phyloP scores from a whole-genome alignment of 768 basidiomycete species.

The Collybia nuda region DNA sequence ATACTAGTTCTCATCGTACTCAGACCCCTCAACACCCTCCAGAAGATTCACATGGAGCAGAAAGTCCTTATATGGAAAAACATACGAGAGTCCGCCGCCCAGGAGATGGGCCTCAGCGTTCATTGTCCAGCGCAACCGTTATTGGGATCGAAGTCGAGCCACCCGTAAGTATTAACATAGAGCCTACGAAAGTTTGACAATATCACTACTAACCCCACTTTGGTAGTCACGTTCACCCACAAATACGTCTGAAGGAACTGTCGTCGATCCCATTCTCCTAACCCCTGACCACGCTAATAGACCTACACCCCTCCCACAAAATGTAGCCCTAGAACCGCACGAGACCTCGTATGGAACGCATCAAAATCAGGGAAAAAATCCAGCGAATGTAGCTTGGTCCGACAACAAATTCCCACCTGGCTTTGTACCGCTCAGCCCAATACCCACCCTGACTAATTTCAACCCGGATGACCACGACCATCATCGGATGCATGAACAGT shows the following conservation, averaged over 20 bases:
- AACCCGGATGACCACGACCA: constrained; percentile 3
- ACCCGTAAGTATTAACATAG: constrained; percentile 32
- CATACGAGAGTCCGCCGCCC: constrained; percentile 10
- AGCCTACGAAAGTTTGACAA: background rate
- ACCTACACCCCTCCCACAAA: constrained; percentile 13
- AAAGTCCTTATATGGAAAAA: background rate
- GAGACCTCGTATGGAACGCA: constrained; percentile 1
- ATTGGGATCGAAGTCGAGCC: constrained; percentile 45
- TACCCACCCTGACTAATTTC: constrained; percentile 11
- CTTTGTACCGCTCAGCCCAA: constrained; percentile 38
- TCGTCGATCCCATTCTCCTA: constrained; percentile 38
- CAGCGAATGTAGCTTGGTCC: constrained; percentile 21
- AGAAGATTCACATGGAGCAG: background rate
- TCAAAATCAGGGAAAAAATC: constrained; percentile 6
- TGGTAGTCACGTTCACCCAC: constrained; percentile 40
- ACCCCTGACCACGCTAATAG: constrained; percentile 40
- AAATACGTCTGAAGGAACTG: constrained; percentile 26
- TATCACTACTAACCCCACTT: background rate
- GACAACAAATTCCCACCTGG: constrained; percentile 34
- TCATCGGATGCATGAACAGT: background rate
- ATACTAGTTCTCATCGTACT: background rate
- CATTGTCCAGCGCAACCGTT: constrained; percentile 31
- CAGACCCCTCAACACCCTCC: background rate
- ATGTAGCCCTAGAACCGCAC: constrained; percentile 6
- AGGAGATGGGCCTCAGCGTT: constrained; percentile 18